Evolutionary conservation across 139 green algal genomes (phyloP), one percentile per base, ranked within the genome.

Genomic region (Coccomyxa sp.): DNA sequence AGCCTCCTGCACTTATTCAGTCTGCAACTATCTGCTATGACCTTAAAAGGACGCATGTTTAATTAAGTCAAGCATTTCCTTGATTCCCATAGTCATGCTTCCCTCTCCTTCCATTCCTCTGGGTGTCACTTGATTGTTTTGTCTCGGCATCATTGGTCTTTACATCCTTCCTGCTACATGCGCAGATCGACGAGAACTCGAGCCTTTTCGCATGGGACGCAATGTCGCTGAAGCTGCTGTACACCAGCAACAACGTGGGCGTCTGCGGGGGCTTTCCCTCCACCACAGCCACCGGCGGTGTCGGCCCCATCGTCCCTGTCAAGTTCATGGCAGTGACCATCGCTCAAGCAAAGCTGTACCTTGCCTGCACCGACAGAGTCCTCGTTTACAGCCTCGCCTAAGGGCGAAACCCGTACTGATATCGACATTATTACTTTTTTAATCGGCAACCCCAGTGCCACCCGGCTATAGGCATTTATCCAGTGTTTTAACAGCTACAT

Each of bases 161-260:
- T 74, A 23, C 23, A 3, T 30, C 21, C 66, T 74, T 74, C 21
- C 21, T 10, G 66, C 66, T 71, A 12, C 14, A 12, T 10, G 71
- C 27, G 71, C 71, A 77, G 71, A 77, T 77, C 45, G 71, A 77
- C 9, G 71, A 77, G 71, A 25, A 77, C 23, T 51, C 27, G 23
- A 77, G 71, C 71, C 71, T 77, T 9, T 38, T 77, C 3, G 71
- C 71, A 1, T 77, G 71, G 71, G 71, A 77, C 71, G 71, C 71
- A 25, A 77, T 77, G 71, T 51, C 71, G 4, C 71, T 77, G n/a
- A 77, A 77, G 71, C 71, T 77, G 23, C 71, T 77, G 10, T 77
- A 77, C n/a, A 51, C 14, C 71, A 51, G 23, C 27, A 31, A 77
- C 71, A 77, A 77, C 71, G 31, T n/a, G 14, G 23, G 14, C 14